Evolutionary conservation across 2,329 filamentous ascomycete species (phyloP).

Genomic region (Stagonosporopsis chrysanthemi): DNA sequence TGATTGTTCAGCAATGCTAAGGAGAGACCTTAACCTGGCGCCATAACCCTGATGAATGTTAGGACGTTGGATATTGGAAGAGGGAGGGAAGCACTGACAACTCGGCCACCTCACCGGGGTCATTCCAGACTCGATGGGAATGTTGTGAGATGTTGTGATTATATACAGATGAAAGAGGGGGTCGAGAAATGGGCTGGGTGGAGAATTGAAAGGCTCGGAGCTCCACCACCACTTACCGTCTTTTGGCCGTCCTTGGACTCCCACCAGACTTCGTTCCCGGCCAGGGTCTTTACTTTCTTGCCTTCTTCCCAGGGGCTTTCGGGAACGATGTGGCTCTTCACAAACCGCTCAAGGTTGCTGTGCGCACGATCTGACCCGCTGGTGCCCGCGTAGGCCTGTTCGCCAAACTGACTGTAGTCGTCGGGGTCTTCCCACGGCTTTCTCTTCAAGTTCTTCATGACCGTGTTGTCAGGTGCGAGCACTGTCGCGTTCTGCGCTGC

Average conservation of each 20-base stretch:
- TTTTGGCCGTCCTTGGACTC: slow-evolving; percentile 72
- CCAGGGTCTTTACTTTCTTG: slow-evolving; percentile 70
- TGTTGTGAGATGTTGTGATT: too few species aligned
- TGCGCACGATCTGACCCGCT: slow-evolving; percentile 79
- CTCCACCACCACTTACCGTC: slow-evolving; percentile 60
- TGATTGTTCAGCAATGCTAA: slow-evolving; percentile 24
- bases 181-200: too few species aligned
- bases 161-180: too few species aligned
- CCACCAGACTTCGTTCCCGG: slow-evolving; percentile 82
- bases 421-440: slow-evolving; percentile 85
- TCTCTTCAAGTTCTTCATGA: slow-evolving; percentile 76
- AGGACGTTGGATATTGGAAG: background rate
- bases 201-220: background rate
- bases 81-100: slow-evolving; percentile 15
- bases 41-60: slow-evolving; percentile 32
- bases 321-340: slow-evolving; percentile 83
- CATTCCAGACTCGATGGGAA: too few species aligned
- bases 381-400: slow-evolving; percentile 76
- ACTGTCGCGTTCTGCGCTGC: slow-evolving; percentile 76
- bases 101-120: slow-evolving; percentile 29
- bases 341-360: slow-evolving; percentile 78
- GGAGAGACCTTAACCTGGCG: slow-evolving; percentile 42
- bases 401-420: slow-evolving; percentile 74
- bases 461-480: slow-evolving; percentile 85
- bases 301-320: slow-evolving; percentile 76